Evolutionary conservation across 106 monocot genomes (phyloP), one percentile per base, ranked within the genome.

Genomic region (Narthecium ossifragum): DNA sequence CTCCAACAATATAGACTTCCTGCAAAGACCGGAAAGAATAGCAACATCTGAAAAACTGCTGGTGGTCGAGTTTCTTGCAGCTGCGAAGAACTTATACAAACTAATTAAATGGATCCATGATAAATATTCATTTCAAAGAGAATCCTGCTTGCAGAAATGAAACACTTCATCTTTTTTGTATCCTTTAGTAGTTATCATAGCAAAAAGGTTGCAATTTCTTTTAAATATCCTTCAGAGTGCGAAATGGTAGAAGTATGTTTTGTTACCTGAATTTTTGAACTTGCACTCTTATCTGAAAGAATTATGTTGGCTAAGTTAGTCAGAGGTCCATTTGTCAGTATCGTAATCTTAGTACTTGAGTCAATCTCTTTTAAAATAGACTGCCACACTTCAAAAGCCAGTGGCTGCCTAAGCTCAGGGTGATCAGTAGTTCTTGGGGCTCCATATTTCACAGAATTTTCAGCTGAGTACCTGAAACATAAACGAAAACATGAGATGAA

Each of bases 261-360:
- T 36, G 58, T 65, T 17, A 94, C 89, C 83, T 94, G 32, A 67
- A 94, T 94, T 23, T 61, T 40, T 45, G 70, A 67, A 17, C 20
- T 75, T 15, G 82, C 82, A 51, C 55, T 78, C 15, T 67, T 59
- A 62, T 90, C 78, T 20, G 71, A 74, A 62, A 70, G 72, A 57
- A 86, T 60, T 24, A 90, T 90, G 18, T 79, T 78, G 50, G 85
- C 94, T 49, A 94, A 67, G 34, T 86, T 94, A 55, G 94, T 94
- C 24, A 94, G 70, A 61, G 94, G 94, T 40, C 94, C 89, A 57
- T 72, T 90, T 10, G 89, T 90, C 57, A 94, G 34, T 50, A 90
- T 25, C 13, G 85, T 86, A 47, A 94, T 75, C 62, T 78, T 89
- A 5, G 68, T 43, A 46, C 63, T 55, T 20, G 61, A 31, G 53